Conservation (phyloP, 2,329 filamentous ascomycete genomes). For the Pseudomassariella vexata region DNA sequence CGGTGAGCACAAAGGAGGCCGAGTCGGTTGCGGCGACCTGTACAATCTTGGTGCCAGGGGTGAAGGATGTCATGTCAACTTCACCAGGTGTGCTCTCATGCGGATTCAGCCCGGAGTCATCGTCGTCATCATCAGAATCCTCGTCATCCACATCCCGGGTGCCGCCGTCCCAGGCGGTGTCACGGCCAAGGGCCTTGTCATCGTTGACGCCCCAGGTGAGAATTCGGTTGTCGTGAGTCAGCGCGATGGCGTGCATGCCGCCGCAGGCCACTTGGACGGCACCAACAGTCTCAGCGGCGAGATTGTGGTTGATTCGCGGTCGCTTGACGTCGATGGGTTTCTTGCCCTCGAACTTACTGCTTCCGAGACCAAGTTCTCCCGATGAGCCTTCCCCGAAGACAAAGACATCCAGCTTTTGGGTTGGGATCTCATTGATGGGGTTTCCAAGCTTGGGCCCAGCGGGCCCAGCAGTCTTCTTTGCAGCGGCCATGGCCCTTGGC, state of each 20-base stretch:
- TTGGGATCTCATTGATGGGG: conserved; percentile 18
- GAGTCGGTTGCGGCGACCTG: conserved; percentile 58
- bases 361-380: conserved; percentile 64
- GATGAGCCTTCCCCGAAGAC: conserved; percentile 55
- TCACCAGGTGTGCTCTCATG: conserved; percentile 61
- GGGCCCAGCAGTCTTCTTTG: conserved; percentile 19
- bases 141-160: conserved; percentile 50
- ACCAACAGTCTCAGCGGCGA: conserved; percentile 48
- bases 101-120: conserved; percentile 64
- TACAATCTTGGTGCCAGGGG: conserved; percentile 55
- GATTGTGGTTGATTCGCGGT: conserved; percentile 58
- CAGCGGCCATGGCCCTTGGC: conserved; percentile 4
- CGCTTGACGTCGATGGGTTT: conserved; percentile 59
- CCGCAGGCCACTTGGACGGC: conserved; percentile 61
- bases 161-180: conserved; percentile 61
- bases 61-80: conserved; percentile 53
- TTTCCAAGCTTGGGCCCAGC: conserved; percentile 15
- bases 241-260: conserved; percentile 64
- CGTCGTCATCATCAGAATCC: conserved; percentile 42
- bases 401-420: conserved; percentile 27
- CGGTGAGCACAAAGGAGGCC: conserved; percentile 57
- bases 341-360: conserved; percentile 44
- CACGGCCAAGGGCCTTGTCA: conserved; percentile 64
- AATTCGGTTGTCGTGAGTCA: conserved; percentile 67
- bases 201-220: conserved; percentile 80